Percentiles rank a stretch among this genome's conserved stretches.
phyloP scores from a whole-genome alignment of 2,329 filamentous ascomycete genomes.

The Penicillium nordicum region DNA sequence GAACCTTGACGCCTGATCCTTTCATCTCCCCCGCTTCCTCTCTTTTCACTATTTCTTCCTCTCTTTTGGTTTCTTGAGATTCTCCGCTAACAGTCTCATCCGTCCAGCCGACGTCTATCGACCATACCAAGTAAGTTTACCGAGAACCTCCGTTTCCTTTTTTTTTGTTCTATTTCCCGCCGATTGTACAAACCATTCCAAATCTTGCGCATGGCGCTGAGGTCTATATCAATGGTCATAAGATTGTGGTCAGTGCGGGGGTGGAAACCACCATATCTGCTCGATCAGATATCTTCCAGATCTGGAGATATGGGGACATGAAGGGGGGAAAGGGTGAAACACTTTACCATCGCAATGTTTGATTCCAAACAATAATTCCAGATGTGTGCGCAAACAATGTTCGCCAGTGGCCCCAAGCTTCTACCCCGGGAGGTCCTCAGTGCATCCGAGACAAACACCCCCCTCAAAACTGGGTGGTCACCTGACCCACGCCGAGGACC shows the following conservation, averaged over 20 bases:
- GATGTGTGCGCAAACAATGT: background rate
- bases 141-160: constrained; percentile 1
- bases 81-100: constrained; percentile 11
- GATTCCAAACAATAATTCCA: background rate
- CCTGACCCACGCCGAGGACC: constrained; percentile 16
- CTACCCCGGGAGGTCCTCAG: constrained; percentile 18
- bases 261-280: constrained; percentile 13
- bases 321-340: background rate
- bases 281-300: constrained; percentile 6
- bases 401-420: constrained; percentile 4
- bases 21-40: constrained; percentile 10
- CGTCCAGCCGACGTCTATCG: constrained; percentile 47
- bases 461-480: constrained; percentile 15
- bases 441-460: constrained; percentile 7
- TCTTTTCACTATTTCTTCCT: constrained; percentile 11
- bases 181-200: background rate
- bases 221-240: constrained; percentile 10
- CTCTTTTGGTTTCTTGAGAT: constrained; percentile 7
- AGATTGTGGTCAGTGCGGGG: constrained; percentile 24
- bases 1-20: constrained; percentile 24
- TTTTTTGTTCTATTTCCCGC: background rate
- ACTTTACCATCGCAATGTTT: background rate
- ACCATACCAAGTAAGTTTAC: constrained; percentile 44
- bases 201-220: background rate
- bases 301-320: background rate